A percentile compares a stretch with the other conserved stretches of the same genome.
Evolutionary conservation across 1,139 yeast species (phyloP).

Genomic region (Kazachstania sp.): DNA sequence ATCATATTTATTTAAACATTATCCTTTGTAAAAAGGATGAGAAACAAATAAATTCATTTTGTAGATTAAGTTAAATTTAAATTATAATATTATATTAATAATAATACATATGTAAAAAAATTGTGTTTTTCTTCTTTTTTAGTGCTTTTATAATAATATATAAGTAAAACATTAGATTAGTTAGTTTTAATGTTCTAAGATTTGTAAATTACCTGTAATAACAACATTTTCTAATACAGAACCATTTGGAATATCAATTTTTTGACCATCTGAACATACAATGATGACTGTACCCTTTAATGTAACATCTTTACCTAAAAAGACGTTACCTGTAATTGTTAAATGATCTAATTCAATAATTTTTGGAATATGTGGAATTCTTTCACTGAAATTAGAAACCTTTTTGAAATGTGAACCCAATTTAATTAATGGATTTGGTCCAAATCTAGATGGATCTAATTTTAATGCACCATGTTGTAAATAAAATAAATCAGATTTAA

Average conservation of each 20-base stretch:
- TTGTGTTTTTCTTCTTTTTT: neutral
- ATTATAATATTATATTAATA: neutral
- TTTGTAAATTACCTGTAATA: constrained; percentile 92
- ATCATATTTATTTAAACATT: constrained; percentile 77
- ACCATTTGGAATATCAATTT: constrained; percentile 95
- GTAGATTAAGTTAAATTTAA: no score
- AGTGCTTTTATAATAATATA: neutral
- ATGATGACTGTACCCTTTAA: constrained; percentile 95
- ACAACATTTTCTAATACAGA: constrained; percentile 91
- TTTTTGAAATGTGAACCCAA: constrained; percentile 95
- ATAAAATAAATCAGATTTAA: constrained; percentile 89
- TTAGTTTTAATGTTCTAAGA: constrained; percentile 68
- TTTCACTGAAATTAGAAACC: constrained; percentile 80
- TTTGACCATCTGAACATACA: constrained; percentile 95
- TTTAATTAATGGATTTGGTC: constrained; percentile 89
- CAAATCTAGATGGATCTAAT: constrained; percentile 79
- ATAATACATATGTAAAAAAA: neutral
- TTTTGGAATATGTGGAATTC: constrained; percentile 93
- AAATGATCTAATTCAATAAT: constrained; percentile 93
- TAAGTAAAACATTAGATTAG: neutral
- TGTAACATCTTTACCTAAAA: constrained; percentile 79
- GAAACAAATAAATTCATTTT: neutral
- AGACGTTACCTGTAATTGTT: constrained; percentile 95
- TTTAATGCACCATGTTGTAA: constrained; percentile 87
- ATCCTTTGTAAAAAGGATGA: constrained; percentile 35